Evolutionary conservation across 1,284 basidiomycete genomes (phyloP), one percentile per base, ranked within the genome.

Genomic region (Abortiporus biennis): DNA sequence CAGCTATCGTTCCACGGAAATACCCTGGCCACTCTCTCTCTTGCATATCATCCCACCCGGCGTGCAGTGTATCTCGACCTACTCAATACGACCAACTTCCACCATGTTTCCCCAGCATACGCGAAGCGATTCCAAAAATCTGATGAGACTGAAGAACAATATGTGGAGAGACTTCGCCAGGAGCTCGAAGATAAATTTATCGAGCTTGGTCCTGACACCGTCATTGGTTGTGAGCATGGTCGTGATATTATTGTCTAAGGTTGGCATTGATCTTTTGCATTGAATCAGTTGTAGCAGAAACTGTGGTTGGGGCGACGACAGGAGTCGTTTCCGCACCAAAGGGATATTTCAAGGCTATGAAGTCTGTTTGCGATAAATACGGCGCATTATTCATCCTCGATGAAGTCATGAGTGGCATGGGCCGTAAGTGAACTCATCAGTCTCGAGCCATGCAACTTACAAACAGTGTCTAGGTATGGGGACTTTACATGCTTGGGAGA

Each of bases 321-420:
- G 91, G 90, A 20, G 80, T 74, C 16, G 67, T 87, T 3, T 60
- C 81, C 25, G 78, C 87, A 6, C 87, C 86, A 1, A 84, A 81
- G 52, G 87, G 85, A 2, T 89, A 90, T 54, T 84, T 89, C 55
- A 77, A 76, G 58, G 85, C 85, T 3, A 88, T 92, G 77, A 88
- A 87, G 54, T 77, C 77, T 5, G 85, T 93, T n/a, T 92, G 90
- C 54, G 76, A 89, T 41, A 87, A 86, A 56, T 85, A 92, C 50
- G 90, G 85, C 4, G 86, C 85, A 1, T 63, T 93, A n/a, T 81
- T 92, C 58, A 86, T 91, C 35, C 72, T 92, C 32, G 90, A 93
- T 56, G 90, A 93, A 63, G 77, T 85, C 47, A 85, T 85, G 91
- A 82, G 82, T 54, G 89, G 89, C 23, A 89, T 91, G 81, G 89